Evolutionary conservation across 768 basidiomycete species (phyloP).

Genomic region (Erythrobasidium yunnanense): DNA sequence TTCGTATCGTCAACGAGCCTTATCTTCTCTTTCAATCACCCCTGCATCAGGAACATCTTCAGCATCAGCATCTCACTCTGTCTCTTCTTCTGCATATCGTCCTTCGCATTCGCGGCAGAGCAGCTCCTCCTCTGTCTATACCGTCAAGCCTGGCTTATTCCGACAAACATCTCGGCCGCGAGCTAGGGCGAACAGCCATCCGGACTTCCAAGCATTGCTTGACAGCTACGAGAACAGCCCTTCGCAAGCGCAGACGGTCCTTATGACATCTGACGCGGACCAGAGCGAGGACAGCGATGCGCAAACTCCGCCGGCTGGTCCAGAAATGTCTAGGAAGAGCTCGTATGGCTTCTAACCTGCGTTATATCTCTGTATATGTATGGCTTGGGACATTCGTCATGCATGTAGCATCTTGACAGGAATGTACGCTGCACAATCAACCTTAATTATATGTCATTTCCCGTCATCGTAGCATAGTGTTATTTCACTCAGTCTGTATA

Average conservation of each 20-base stretch:
- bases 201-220: constrained; percentile 18
- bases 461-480: no score
- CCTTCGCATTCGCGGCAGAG: constrained; percentile 9
- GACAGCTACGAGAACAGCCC: constrained; percentile 16
- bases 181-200: constrained; percentile 17
- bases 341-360: no score
- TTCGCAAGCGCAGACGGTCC: not conserved
- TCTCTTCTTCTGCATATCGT: not conserved
- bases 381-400: no score
- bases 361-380: no score
- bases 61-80: not conserved
- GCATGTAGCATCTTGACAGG: no score
- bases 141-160: not conserved
- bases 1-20: not conserved
- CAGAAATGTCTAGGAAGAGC: no score
- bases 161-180: constrained; percentile 2
- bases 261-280: not conserved
- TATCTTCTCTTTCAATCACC: constrained; percentile 8
- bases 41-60: not conserved
- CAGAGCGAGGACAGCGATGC: not conserved
- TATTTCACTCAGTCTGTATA: no score
- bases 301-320: no score
- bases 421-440: no score
- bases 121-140: not conserved
- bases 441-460: no score